Evolutionary conservation across 805 yeast genomes (phyloP), one percentile per base, ranked within the genome.

Genomic region (Hanseniaspora hatyaiensis): DNA sequence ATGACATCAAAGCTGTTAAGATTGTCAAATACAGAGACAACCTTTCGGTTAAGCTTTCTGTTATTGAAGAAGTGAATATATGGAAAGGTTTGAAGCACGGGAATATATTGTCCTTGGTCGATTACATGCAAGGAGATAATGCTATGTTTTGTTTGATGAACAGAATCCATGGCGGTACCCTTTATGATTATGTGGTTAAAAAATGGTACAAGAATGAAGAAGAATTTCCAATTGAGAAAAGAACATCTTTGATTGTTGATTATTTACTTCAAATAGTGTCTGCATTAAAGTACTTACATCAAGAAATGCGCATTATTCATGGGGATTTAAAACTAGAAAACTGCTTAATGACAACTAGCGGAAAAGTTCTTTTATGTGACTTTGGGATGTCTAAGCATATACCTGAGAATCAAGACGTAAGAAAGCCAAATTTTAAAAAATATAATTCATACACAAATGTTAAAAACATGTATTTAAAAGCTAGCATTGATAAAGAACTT

Each of bases 311-410:
- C 4, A 69, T 83, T 28, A 82, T 80, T 8, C 95, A 85, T 57
- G 88, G 95, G 2, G 95, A 85, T 63, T 61, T 85, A 40, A 85
- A 85, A 63, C 68, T 85, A 37, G 95, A 85, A 56, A 85, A 85
- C 57, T 82, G 89, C 52, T 65, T 85, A 37, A 60, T 84, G 23
- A 78, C 78, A 52, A 65, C 67, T 18, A 54, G 55, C 40, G 52
- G 53, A 5, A 53, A 52, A 11, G 59, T 84, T 52, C 59, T 80
- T 22, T 59, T 88, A 6, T 84, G 96, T 64, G 97, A 88, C 63
- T 88, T 88, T 65, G 97, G 97, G 4, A 84, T 88, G 94, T 12
- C 23, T 20, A 29, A 31, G 19, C 34, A 20, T 15, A 9, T 37
- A 8, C 4, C 15, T 2, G 28, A 29, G 6, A 18, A 34, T 8